phyloP scores from a whole-genome alignment of 2,329 filamentous ascomycete species.

The Ophioceras dolichostomum region DNA sequence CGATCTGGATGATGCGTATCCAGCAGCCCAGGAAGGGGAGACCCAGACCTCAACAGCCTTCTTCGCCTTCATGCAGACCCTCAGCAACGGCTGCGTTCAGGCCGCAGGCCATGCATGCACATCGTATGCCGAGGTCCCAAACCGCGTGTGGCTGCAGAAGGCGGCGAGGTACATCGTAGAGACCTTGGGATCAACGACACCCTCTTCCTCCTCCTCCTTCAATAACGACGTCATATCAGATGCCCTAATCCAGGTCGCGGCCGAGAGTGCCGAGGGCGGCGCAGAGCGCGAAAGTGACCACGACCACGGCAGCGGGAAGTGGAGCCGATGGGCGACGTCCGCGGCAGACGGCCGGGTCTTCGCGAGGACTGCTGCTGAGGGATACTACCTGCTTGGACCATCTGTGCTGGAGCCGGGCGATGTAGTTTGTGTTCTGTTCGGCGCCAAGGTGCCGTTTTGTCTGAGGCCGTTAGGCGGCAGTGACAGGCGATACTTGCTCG shows the following conservation, averaged over 20 bases:
- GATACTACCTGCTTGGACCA: conserved; percentile 20
- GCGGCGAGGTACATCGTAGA: conserved; percentile 19
- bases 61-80: conserved; percentile 20
- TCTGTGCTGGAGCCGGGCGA: conserved; percentile 8
- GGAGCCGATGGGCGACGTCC: conserved; percentile 4
- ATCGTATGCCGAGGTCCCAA: background rate
- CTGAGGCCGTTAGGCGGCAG: conserved; percentile 5
- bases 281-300: conserved; percentile 11
- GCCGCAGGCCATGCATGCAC: background rate
- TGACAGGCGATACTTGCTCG: conserved; percentile 1
- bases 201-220: too few species aligned
- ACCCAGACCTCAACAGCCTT: too few species aligned
- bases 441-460: conserved; percentile 10
- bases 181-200: conserved; percentile 5
- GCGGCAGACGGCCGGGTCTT: conserved; percentile 21
- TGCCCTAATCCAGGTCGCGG: conserved; percentile 14
- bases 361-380: conserved; percentile 14
- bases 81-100: conserved; percentile 18
- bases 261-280: too few species aligned
- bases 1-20: conserved; percentile 13
- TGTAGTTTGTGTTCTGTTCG: conserved; percentile 9
- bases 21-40: conserved; percentile 11
- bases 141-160: conserved; percentile 16
- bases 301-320: too few species aligned
- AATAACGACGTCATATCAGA: conserved; percentile 7